Conservation (phyloP, 768 basidiomycete genomes). For the Infundibulicybe gibba region DNA sequence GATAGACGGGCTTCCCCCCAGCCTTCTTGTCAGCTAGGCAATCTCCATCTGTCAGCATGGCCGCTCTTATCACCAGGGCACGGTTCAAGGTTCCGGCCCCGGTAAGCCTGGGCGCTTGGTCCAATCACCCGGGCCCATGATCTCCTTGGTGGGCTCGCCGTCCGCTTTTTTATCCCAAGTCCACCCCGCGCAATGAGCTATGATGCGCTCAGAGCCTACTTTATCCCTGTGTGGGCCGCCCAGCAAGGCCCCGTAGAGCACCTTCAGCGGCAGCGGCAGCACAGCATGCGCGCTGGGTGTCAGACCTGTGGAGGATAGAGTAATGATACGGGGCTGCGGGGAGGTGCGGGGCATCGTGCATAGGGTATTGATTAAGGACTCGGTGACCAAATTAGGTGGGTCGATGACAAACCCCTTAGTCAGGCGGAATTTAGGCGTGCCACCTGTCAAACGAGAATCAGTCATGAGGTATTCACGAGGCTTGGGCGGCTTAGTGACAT, state of each 20-base stretch:
- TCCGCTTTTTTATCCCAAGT: constrained; percentile 36
- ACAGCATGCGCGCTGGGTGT: constrained; percentile 37
- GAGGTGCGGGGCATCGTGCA: constrained; percentile 51
- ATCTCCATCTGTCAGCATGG: constrained; percentile 55
- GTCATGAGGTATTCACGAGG: constrained; percentile 1
- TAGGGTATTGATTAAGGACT: constrained; percentile 51
- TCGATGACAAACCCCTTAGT: constrained; percentile 44
- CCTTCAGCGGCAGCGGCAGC: constrained; percentile 46
- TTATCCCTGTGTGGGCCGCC: constrained; percentile 55
- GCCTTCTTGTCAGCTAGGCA: constrained; percentile 33
- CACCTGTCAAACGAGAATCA: constrained; percentile 31
- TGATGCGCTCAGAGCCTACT: constrained; percentile 48
- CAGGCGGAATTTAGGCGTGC: constrained; percentile 38
- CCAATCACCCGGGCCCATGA: constrained; percentile 45
- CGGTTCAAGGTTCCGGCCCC: constrained; percentile 36
- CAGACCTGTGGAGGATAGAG: constrained; percentile 51
- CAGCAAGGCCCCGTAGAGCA: constrained; percentile 45
- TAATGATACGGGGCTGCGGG: constrained; percentile 45
- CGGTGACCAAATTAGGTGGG: constrained; percentile 58
- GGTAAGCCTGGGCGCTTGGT: constrained; percentile 36
- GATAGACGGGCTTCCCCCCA: constrained; percentile 33
- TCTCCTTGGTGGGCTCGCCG: constrained; percentile 35
- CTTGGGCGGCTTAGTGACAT: constrained; percentile 12
- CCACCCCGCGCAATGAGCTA: constrained; percentile 47
- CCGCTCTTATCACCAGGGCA: constrained; percentile 52